Conservation (phyloP, 768 basidiomycete genomes). For the Tricholoma sp. region DNA sequence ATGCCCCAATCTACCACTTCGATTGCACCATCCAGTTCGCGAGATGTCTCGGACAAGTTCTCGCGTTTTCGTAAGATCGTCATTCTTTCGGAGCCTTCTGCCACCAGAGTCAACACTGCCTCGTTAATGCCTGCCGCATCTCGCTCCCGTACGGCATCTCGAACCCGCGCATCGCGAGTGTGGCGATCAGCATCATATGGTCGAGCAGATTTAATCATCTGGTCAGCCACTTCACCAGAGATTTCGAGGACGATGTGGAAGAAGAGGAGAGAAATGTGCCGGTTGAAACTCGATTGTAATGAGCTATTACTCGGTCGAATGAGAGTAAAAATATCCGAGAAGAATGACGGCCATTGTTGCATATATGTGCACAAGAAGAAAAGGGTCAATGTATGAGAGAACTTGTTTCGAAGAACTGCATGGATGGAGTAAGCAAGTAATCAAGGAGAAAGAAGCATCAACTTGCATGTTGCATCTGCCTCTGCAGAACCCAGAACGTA, state of each 20-base stretch:
- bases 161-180: slow-evolving; percentile 74
- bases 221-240: slow-evolving; percentile 95
- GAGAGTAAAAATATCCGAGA: slow-evolving; percentile 71
- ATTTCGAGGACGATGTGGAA: slow-evolving; percentile 93
- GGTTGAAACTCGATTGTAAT: slow-evolving; percentile 62
- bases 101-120: slow-evolving; percentile 79
- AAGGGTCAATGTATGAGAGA: slow-evolving; percentile 84
- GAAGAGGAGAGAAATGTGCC: slow-evolving; percentile 81
- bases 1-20: slow-evolving; percentile 94
- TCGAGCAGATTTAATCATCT: slow-evolving; percentile 85
- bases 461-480: slow-evolving; percentile 75
- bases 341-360: slow-evolving; percentile 83
- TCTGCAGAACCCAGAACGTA: slow-evolving; percentile 85
- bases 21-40: slow-evolving; percentile 51
- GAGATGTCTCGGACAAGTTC: slow-evolving; percentile 33
- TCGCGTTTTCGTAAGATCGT: slow-evolving; percentile 43
- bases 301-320: slow-evolving; percentile 58
- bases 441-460: slow-evolving; percentile 4
- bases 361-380: slow-evolving; percentile 87
- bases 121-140: slow-evolving; percentile 87
- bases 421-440: slow-evolving; percentile 9
- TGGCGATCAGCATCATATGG: slow-evolving; percentile 66
- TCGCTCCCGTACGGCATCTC: slow-evolving; percentile 86
- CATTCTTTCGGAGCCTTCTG: slow-evolving; percentile 64
- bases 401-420: slow-evolving; percentile 89